Evolutionary conservation across 192 early-diverging fungal genomes (phyloP).

Genomic region (Backusella parvicylindrica): DNA sequence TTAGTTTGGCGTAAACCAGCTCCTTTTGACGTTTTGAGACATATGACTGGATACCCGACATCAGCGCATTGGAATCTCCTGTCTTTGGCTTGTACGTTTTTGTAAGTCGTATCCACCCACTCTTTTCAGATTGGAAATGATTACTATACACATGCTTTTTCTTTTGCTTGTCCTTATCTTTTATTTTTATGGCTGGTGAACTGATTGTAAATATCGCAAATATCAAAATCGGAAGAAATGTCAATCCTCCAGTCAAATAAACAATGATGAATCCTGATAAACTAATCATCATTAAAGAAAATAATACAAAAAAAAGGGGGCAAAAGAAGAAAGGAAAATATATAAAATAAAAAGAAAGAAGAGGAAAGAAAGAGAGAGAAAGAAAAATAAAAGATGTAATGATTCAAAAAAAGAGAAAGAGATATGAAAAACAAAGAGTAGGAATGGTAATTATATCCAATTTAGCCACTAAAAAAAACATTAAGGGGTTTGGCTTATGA

Average conservation of each 20-base stretch:
- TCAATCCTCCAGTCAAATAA: conserved; percentile 3
- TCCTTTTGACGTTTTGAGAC: conserved; percentile 8
- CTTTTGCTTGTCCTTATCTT: not conserved
- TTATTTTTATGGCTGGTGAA: not conserved
- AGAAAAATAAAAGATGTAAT: too few species aligned
- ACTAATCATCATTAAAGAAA: not conserved
- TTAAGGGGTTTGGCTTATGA: not conserved
- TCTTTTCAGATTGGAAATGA: not conserved
- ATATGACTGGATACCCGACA: conserved; percentile 14
- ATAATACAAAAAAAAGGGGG: too few species aligned
- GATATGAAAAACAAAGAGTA: not conserved
- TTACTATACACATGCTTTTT: not conserved
- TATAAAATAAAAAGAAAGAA: not conserved
- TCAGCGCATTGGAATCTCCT: not conserved
- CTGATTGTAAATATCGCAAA: not conserved
- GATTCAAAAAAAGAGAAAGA: not conserved
- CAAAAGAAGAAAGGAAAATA: not conserved
- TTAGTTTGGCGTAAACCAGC: conserved; percentile 61
- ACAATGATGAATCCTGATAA: not conserved
- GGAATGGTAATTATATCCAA: not conserved
- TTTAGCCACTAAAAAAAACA: not conserved
- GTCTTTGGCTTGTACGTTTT: conserved; percentile 6
- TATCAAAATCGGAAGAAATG: conserved; percentile 11
- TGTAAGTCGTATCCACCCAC: conserved; percentile 7
- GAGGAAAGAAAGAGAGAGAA: not conserved